A percentile compares a stretch with the other conserved stretches of the same genome.
phyloP scores from a whole-genome alignment of 495 filamentous ascomycete genomes.

The Aspergillus conjunctus region DNA sequence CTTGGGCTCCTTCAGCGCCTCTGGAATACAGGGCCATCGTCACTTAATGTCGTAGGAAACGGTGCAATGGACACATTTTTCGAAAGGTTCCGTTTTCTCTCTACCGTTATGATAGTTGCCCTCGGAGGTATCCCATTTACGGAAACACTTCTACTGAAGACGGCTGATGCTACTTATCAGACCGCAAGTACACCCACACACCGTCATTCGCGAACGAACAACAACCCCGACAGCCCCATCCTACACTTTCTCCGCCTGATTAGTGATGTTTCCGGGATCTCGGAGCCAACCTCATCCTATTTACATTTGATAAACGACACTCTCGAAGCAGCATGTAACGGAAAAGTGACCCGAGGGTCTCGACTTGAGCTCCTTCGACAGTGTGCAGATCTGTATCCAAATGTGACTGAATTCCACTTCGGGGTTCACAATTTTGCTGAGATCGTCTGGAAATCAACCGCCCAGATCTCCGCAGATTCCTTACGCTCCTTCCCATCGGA shows the following conservation, averaged over 20 bases:
- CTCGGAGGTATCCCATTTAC: constrained; percentile 77
- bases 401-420: constrained; percentile 13
- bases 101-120: constrained; percentile 61
- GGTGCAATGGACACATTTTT: constrained; percentile 52
- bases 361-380: constrained; percentile 50
- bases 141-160: constrained; percentile 64
- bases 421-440: constrained; percentile 21
- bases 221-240: constrained; percentile 40
- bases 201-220: constrained; percentile 28
- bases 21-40: constrained; percentile 55
- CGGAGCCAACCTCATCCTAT: constrained; percentile 35
- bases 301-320: constrained; percentile 34
- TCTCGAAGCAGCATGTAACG: constrained; percentile 53
- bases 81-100: constrained; percentile 59
- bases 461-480: constrained; percentile 36
- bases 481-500: constrained; percentile 44
- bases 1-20: constrained; percentile 66
- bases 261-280: constrained; percentile 24
- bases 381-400: constrained; percentile 36
- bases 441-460: constrained; percentile 41
- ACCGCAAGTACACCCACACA: constrained; percentile 52
- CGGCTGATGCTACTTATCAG: constrained; percentile 45
- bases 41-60: constrained; percentile 39
- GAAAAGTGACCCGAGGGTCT: constrained; percentile 48
- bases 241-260: constrained; percentile 46